Evolutionary conservation across 1,284 basidiomycete species (phyloP).

Genomic region (Cryptococcus sp.): DNA sequence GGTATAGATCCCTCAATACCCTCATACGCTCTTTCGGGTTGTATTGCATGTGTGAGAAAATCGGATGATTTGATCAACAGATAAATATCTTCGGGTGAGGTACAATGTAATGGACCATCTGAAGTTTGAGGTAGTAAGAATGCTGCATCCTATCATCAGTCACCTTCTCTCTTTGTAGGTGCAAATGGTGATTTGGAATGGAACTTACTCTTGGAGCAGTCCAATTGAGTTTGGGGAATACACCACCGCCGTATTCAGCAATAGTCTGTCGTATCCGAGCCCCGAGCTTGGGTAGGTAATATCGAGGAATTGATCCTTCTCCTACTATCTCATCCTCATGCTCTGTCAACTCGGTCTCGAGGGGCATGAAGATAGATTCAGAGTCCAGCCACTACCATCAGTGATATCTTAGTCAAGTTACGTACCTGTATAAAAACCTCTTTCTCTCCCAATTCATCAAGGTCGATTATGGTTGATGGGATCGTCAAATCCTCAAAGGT

Average conservation of each 20-base stretch:
- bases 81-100: conserved; percentile 83
- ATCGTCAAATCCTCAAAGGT: conserved; percentile 65
- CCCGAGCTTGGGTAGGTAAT: conserved; percentile 69
- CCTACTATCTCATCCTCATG: conserved; percentile 1
- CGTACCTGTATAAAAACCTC: conserved; percentile 71
- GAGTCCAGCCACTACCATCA: conserved; percentile 27
- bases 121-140: conserved; percentile 77
- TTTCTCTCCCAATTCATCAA: conserved; percentile 76
- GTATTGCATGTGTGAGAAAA: conserved; percentile 78
- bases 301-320: conserved; percentile 37
- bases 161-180: background rate
- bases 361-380: conserved; percentile 52
- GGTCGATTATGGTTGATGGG: conserved; percentile 71
- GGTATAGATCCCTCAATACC: conserved; percentile 34
- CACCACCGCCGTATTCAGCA: conserved; percentile 62
- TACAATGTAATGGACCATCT: conserved; percentile 81
- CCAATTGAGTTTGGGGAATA: conserved; percentile 95
- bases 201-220: conserved; percentile 72
- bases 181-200: background rate
- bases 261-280: conserved; percentile 66
- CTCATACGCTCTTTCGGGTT: conserved; percentile 46
- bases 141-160: conserved; percentile 66
- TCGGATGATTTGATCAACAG: conserved; percentile 89
- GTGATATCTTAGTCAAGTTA: conserved; percentile 19
- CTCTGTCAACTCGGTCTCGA: conserved; percentile 36